Evolutionary conservation across 352 stramenopile species (phyloP), one percentile per base, ranked within the genome.

Genomic region (Albugo candida): DNA sequence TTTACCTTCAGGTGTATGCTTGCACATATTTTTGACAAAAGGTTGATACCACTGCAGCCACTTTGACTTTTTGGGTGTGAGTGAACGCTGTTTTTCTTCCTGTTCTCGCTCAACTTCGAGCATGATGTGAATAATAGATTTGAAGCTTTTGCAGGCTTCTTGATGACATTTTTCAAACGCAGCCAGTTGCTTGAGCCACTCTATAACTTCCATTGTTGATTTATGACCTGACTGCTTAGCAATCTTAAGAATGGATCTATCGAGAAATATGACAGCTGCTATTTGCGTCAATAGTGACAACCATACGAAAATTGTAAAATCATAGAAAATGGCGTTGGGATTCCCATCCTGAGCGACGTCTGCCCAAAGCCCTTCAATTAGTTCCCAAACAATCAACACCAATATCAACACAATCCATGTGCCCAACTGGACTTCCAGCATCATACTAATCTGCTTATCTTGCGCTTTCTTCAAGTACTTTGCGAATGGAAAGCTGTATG

Each of bases 361-460:
- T 0, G 45, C 13, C n/a, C 58, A 1, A 14, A 68, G 20, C 2
- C 60, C 13, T 14, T 3, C 13, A 1, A 62, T 39, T 0, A 53
- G 55, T 36, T 64, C 63, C 46, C 79, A 51, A 0, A 21, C 47
- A 65, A 65, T 81, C 0, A 63, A 65, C 14, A 75, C 55, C 16
- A 51, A 46, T 0, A 82, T 49, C 11, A 82, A 52, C 5, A 82
- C 36, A 4, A 80, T 37, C 70, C 67, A 87, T 55, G 67, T 81
- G 5, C 64, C 69, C 13, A 79, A 63, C 35, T 83, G 51, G 6
- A 87, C 70, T 18, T 87, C 71, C 35, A 87, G 78, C 65, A 87
- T 77, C 49, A 84, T 62, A n/a, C 60, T 77, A 46, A 87, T 82
- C 49, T 87, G 69, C 51, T 69, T 80, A 11, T 78, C 71, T 56